Conservation (phyloP, 139 green algal genomes). For the Raphidocelis subcapitata region DNA sequence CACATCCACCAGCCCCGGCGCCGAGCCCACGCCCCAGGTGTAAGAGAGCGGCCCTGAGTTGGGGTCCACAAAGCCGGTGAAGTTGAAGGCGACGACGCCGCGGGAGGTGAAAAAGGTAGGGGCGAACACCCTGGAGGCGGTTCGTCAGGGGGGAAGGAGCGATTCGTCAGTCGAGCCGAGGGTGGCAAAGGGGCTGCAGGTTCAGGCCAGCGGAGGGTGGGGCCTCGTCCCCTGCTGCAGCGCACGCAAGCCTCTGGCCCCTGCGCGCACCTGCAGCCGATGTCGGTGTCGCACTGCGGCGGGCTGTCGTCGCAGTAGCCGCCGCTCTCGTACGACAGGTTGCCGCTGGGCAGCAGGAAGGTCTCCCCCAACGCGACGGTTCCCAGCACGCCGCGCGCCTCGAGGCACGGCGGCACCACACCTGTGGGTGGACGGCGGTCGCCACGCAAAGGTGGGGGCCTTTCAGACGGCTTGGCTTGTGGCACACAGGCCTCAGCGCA, state of each 20-base stretch:
- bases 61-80: conserved; percentile 29
- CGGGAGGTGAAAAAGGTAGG: conserved; percentile 24
- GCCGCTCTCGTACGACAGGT: not conserved
- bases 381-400: too few species aligned
- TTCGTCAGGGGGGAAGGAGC: too few species aligned
- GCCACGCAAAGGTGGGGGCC: too few species aligned
- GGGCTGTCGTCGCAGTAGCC: conserved; percentile 18
- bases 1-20: conserved; percentile 32
- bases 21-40: conserved; percentile 52
- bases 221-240: not conserved
- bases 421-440: not conserved
- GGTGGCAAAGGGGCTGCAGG: not conserved
- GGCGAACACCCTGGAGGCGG: conserved; percentile 16
- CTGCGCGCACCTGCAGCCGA: conserved; percentile 17
- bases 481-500: not conserved
- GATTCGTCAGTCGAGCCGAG: not conserved
- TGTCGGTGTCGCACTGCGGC: conserved; percentile 14
- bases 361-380: conserved; percentile 1
- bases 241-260: not conserved
- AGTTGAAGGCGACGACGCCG: conserved; percentile 29
- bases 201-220: too few species aligned
- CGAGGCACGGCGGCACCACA: not conserved
- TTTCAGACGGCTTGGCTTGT: too few species aligned
- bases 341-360: not conserved
- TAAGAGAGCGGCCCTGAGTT: conserved; percentile 35